Base-by-base conservation (phyloP, 2,329 filamentous ascomycete species). In the Fusarium multiceps region DNA sequence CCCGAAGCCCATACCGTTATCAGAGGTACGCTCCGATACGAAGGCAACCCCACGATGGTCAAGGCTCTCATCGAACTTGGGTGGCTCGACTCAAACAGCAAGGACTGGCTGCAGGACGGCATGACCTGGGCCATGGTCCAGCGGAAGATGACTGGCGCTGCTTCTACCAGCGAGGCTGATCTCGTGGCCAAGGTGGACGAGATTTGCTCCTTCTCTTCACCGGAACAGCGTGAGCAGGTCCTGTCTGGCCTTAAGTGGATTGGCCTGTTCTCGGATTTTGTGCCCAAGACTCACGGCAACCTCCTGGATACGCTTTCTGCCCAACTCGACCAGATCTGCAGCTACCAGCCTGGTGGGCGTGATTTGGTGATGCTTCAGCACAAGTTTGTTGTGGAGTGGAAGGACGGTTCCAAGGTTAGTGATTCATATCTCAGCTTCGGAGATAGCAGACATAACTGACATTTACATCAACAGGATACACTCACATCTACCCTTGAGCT, bases 311-410 rank as follows among this genome's bases (percentile, higher is more conserved):
- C 56, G 11, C 51, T 45, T 7, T 57, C n/a, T 11, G n/a, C 18
- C 3, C 23, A 30, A 9, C 10, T 21, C 6, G 8, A 30, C 1
- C 56, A 14, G 30, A 25, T 57, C 23, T 57, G 23, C 10, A 46
- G 23, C n/a, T 25, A 57, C 9, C 6, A 46, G 4, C 6, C 8
- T 1, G 13, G 16, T 37, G 16, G 30, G 28, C 23, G 23, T 13
- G 41, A 57, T 23, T 11, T 59, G 7, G 10, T 25, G n/a, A 46
- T 59, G 23, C 30, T 59, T 2, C 28, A 57, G 10, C 41, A 58
- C 30, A 58, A 58, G 7, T 46, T 57, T 16, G 25, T 59, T 13
- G 4, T 40, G 2, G 9, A 40, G 3, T 18, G 20, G 40, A 40
- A 25, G 7, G 8, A 57, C 4, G 23, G 30, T 2, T 9, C 23